Percentiles rank a stretch among this genome's conserved stretches.
Evolutionary conservation across 345 rosid genomes (phyloP).

Genomic region (Ceriops zippeliana): DNA sequence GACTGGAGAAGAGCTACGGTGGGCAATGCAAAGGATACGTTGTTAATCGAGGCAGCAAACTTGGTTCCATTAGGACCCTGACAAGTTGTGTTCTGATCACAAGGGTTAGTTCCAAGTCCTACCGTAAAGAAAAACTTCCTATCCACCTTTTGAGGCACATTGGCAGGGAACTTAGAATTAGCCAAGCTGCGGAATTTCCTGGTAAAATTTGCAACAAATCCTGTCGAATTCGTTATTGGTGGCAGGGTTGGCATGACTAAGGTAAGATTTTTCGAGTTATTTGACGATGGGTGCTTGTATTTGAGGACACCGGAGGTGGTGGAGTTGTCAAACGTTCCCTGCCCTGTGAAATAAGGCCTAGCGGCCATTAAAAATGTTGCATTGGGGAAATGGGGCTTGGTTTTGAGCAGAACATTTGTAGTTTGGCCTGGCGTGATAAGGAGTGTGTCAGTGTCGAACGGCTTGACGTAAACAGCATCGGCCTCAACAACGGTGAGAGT

Average conservation of each 20-base stretch:
- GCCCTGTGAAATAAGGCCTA: conserved; percentile 25
- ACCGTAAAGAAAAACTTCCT: conserved; percentile 24
- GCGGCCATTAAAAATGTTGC: conserved; percentile 26
- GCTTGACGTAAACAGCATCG: conserved; percentile 25
- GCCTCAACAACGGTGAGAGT: conserved; percentile 22
- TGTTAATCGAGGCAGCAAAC: conserved; percentile 26
- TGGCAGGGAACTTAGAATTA: conserved; percentile 19
- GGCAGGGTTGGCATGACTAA: conserved; percentile 19
- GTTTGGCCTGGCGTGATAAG: conserved; percentile 29
- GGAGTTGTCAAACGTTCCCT: conserved; percentile 24
- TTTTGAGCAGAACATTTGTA: conserved; percentile 26
- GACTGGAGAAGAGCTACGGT: conserved; percentile 22
- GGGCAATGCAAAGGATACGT: conserved; percentile 20
- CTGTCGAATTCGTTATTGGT: conserved; percentile 13
- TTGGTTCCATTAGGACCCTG: conserved; percentile 29
- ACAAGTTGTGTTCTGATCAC: conserved; percentile 23
- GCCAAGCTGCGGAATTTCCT: conserved; percentile 23
- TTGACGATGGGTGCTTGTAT: conserved; percentile 11
- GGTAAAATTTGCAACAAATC: conserved; percentile 18
- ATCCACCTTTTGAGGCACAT: conserved; percentile 22
- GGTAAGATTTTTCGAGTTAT: background rate
- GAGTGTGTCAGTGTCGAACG: conserved; percentile 17
- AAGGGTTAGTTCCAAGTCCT: conserved; percentile 25
- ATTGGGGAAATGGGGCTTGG: conserved; percentile 23
- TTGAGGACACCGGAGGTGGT: conserved; percentile 18